Conservation (phyloP, 2,329 filamentous ascomycete species). For the Orbilia blumenaviensis region DNA sequence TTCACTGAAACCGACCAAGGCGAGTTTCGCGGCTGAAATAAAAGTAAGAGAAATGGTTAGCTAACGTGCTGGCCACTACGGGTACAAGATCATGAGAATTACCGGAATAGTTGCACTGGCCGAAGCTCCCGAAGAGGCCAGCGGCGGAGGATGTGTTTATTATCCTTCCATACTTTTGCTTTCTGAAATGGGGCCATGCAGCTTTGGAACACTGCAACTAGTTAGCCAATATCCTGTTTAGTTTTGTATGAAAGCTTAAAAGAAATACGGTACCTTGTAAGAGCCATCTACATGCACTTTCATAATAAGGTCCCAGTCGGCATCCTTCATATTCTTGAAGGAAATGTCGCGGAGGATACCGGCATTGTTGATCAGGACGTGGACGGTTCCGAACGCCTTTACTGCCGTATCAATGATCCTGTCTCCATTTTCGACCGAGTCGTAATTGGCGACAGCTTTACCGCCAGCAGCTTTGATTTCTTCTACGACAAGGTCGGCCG, state of each 20-base stretch:
- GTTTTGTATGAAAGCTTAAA: background rate
- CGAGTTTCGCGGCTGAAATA: slow-evolving; percentile 82
- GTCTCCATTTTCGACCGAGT: slow-evolving; percentile 91
- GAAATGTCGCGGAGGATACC: slow-evolving; percentile 93
- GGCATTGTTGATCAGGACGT: slow-evolving; percentile 97
- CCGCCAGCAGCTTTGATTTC: slow-evolving; percentile 88
- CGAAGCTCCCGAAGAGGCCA: slow-evolving; percentile 93
- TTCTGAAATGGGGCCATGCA: slow-evolving; percentile 96
- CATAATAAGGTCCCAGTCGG: slow-evolving; percentile 95
- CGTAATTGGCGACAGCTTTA: slow-evolving; percentile 97
- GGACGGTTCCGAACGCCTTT: slow-evolving; percentile 82
- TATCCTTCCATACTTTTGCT: slow-evolving; percentile 96
- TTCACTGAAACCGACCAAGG: slow-evolving; percentile 96
- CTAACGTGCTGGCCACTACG: background rate
- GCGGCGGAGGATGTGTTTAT: slow-evolving; percentile 98
- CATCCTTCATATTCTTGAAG: slow-evolving; percentile 98
- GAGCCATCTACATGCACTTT: slow-evolving; percentile 90
- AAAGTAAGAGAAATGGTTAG: background rate
- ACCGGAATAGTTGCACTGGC: slow-evolving; percentile 93
- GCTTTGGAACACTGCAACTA: slow-evolving; percentile 76
- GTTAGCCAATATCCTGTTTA: slow-evolving; percentile 53
- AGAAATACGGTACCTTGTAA: slow-evolving; percentile 85
- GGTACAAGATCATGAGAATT: slow-evolving; percentile 41
- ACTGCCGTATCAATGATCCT: slow-evolving; percentile 92
- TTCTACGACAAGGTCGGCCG: slow-evolving; percentile 82